phyloP scores from a whole-genome alignment of 1,284 basidiomycete genomes.

The Sporisorium exsertum region DNA sequence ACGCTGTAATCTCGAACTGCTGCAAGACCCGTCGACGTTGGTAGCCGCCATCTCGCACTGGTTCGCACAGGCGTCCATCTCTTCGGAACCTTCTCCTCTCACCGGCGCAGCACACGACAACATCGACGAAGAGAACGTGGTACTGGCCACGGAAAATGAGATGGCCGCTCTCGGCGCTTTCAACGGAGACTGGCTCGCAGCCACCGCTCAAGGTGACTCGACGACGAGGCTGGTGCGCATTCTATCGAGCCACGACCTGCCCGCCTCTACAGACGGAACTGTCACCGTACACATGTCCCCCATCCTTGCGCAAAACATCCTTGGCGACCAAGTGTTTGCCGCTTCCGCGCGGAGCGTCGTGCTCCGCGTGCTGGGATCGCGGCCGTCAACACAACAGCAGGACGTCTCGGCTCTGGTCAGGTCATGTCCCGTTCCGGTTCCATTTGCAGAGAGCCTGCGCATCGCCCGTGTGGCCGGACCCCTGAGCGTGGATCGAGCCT shows the following conservation, averaged over 20 bases:
- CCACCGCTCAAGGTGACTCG: slow-evolving; percentile 21
- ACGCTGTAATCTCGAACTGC: slow-evolving; percentile 26
- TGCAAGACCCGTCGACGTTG: slow-evolving; percentile 30
- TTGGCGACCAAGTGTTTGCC: slow-evolving; percentile 35
- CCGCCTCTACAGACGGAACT: slow-evolving; percentile 1
- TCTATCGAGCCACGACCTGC: slow-evolving; percentile 27
- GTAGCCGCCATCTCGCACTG: slow-evolving; percentile 47
- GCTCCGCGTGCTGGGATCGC: slow-evolving; percentile 38
- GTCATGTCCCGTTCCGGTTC: slow-evolving; percentile 57
- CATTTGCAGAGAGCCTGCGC: slow-evolving; percentile 73
- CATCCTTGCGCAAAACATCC: slow-evolving; percentile 57
- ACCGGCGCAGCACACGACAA: slow-evolving; percentile 34
- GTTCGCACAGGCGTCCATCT: slow-evolving; percentile 22
- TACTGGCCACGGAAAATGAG: slow-evolving; percentile 70
- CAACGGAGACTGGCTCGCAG: slow-evolving; percentile 86
- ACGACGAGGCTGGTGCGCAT: slow-evolving; percentile 53
- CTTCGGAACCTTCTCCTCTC: slow-evolving; percentile 9
- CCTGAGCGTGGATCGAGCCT: slow-evolving; percentile 78
- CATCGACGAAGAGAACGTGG: slow-evolving; percentile 58
- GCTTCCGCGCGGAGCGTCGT: slow-evolving; percentile 12
- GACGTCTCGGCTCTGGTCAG: slow-evolving; percentile 49
- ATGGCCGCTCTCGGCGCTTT: slow-evolving; percentile 81
- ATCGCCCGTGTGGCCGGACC: slow-evolving; percentile 87
- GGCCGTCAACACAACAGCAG: slow-evolving; percentile 15
- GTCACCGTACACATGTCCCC: slow-evolving; percentile 49